Evolutionary conservation across 2,329 filamentous ascomycete species (phyloP), one percentile per base, ranked within the genome.

Genomic region (Aurifilum marmelostoma): DNA sequence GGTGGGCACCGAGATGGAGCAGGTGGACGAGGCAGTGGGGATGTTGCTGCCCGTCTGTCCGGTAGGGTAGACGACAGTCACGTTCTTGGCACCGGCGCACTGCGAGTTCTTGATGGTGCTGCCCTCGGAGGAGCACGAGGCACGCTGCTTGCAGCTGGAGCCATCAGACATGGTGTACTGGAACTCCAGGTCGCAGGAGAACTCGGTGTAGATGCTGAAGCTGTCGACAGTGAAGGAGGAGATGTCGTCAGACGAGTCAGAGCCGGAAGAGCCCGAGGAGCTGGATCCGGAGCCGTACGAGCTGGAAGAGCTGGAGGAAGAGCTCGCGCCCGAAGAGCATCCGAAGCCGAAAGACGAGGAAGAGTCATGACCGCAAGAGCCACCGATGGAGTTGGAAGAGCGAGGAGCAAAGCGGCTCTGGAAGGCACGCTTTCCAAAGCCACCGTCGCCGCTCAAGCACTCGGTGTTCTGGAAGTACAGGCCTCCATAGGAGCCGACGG

Each of bases 21-120:
- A 96, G 75, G 80, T 81, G 63, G 84, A 65, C n/a, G 69, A 69
- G 5, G 64, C 67, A 21, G 34, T 50, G 64, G 67, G 80, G 78
- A 88, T 84, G 70, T 83, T 77, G 76, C 85, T 84, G 72, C 85
- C 79, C 72, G 87, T 82, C 77, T 90, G 88, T 39, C 69, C 69
- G 69, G 87, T 80, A 72, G 87, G 85, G 80, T 85, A 88, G 78
- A 89, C 81, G 78, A 97, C 89, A 67, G 87, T 89, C 71, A 97
- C 93, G 69, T 88, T 89, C 78, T 87, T 93, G 73, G 95, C 94
- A 80, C 94, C 94, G 87, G 94, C 95, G 79, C 95, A 98, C 85
- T 97, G 93, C 71, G 84, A 88, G 87, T 97, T 97, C 81, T 88
- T 82, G 75, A 97, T 85, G 61, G 86, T 87, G 69, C 88, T 90